These are phyloP conservation scores for Forsythia viridissima DNA, from an alignment of 257 asterid genomes.

Conservation along the genomic window DNA sequence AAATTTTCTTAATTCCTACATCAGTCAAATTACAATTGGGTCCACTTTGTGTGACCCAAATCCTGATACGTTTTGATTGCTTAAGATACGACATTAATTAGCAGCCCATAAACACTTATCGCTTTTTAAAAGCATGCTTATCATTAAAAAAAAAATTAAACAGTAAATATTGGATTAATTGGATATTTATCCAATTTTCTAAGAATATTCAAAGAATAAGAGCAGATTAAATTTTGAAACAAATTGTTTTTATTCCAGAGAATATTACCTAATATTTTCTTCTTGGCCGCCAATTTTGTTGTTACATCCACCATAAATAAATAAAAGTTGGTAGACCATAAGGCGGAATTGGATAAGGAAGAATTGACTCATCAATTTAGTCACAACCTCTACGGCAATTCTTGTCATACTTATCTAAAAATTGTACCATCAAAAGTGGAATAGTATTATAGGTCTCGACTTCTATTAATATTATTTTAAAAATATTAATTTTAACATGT, in stretches of 20 bases:
- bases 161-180: not conserved
- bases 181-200: not conserved
- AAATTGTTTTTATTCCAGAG: not conserved
- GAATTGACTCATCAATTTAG: no score
- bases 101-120: not conserved
- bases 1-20: no score
- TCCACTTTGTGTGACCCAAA: not conserved
- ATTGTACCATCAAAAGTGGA: no score
- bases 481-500: no score
- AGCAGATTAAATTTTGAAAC: not conserved
- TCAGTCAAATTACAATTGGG: not conserved
- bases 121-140: not conserved
- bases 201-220: not conserved
- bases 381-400: no score
- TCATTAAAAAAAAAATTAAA: not conserved
- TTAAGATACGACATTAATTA: not conserved
- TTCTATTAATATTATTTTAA: no score
- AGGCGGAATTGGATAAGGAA: no score
- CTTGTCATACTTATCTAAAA: no score
- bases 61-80: not conserved
- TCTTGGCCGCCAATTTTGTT: not conserved
- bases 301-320: not conserved
- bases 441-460: no score
- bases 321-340: no score
- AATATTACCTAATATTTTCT: not conserved